phyloP scores from a whole-genome alignment of 352 stramenopile genomes.

The Phytopythium oedochilum region DNA sequence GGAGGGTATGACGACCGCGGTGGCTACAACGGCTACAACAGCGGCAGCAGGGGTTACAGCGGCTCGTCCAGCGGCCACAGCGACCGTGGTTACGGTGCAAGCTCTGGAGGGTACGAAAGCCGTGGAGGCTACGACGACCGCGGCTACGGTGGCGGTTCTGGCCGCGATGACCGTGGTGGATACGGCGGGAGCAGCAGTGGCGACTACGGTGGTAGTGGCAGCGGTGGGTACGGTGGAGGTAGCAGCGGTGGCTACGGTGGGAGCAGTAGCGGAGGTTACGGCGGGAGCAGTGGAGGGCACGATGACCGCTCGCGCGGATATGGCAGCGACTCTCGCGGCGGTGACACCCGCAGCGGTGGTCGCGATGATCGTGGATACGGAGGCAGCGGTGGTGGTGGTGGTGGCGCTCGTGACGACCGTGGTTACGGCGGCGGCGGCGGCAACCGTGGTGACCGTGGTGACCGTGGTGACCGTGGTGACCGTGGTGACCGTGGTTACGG shows the following conservation, averaged over 20 bases:
- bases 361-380: slow-evolving; percentile 5
- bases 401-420: neutral
- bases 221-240: too few species aligned
- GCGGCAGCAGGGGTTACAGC: slow-evolving; percentile 11
- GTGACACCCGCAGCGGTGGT: neutral
- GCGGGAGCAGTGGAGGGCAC: slow-evolving; percentile 7
- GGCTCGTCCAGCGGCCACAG: slow-evolving; percentile 21
- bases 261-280: slow-evolving; percentile 14
- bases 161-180: slow-evolving; percentile 18
- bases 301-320: neutral
- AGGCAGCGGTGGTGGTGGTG: slow-evolving; percentile 2
- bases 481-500: slow-evolving; percentile 10
- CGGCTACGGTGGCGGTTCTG: slow-evolving; percentile 6
- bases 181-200: slow-evolving; percentile 14
- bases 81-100: slow-evolving; percentile 16
- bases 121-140: slow-evolving; percentile 21
- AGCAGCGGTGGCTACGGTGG: slow-evolving; percentile 14
- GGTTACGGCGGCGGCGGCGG: slow-evolving; percentile 8
- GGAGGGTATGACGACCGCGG: slow-evolving; percentile 16
- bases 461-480: slow-evolving; percentile 8
- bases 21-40: slow-evolving; percentile 12
- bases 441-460: neutral
- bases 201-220: slow-evolving; percentile 15
- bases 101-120: slow-evolving; percentile 6
- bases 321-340: neutral